Base-by-base conservation (phyloP, 2,329 filamentous ascomycete genomes). In the Arthrobotrys sphaeroides region DNA sequence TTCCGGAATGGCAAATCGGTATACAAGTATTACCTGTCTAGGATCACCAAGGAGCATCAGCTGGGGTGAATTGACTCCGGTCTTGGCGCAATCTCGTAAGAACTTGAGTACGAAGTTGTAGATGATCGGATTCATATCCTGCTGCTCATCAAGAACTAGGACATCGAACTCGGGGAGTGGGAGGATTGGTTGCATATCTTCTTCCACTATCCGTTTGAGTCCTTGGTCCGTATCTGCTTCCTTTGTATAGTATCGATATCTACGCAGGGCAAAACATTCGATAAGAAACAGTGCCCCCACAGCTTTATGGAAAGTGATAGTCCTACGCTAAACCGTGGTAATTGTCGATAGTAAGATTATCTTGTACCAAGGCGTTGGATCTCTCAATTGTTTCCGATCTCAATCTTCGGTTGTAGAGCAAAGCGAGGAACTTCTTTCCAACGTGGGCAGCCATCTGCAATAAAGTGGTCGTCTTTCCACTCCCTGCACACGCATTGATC, bases 401-500 rank as follows among this genome's bases (percentile, higher is more conserved):
- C 20, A 78, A 43, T 13, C 77, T 75, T 6, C 31, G 43, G 55
- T 78, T 78, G 51, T 78, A 78, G 6, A 78, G 68, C 33, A 78
- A 13, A 2, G 76, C 57, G 10, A 78, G 69, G 40, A 78, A 76
- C 7, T 20, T 69, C 13, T 45, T 60, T 1, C 26, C 31, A n/a
- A 65, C 60, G 45, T 65, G 36, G n/a, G 65, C 47, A 4, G 77
- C 77, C 61, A 78, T 59, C 33, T 75, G 69, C 9, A 78, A 47
- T 18, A 75, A 40, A 10, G 70, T 73, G 2, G 77, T 78, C 3
- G 77, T 78, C 53, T 78, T 78, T 12, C 77, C 77, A n/a, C 77
- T 77, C 12, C 77, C 77, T n/a, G 77, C 77, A 36, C 73, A 77
- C n/a, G 77, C 77, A 47, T 77, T 70, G 12, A 78, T 68, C 18